Evolutionary conservation across 495 filamentous ascomycete genomes (phyloP).

Genomic region (Podospora fimiseda): DNA sequence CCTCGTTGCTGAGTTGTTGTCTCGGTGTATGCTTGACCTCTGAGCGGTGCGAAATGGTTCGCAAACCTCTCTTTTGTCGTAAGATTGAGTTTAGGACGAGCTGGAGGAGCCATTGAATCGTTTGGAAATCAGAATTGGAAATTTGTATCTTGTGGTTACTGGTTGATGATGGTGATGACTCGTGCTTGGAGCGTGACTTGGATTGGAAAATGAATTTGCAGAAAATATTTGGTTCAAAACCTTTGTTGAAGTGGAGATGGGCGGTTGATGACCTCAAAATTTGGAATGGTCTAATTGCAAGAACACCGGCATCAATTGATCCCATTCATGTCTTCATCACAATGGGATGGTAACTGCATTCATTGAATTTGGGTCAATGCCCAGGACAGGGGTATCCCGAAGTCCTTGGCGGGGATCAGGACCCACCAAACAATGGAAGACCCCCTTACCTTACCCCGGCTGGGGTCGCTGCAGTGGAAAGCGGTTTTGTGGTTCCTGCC

Average conservation of each 20-base stretch:
- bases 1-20: constrained; percentile 21
- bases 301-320: too few relatives aligned
- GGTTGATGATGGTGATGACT: too few relatives aligned
- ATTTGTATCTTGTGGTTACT: too few relatives aligned
- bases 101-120: constrained; percentile 45
- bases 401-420: background rate
- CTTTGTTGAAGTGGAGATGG: too few relatives aligned
- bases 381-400: background rate
- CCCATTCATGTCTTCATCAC: too few relatives aligned
- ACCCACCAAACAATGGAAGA: background rate
- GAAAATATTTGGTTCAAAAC: too few relatives aligned
- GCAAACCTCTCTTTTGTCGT: constrained; percentile 59
- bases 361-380: background rate
- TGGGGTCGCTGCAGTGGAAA: too few relatives aligned
- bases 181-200: too few relatives aligned
- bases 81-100: constrained; percentile 42
- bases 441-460: background rate
- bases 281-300: too few relatives aligned
- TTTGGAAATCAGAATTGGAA: background rate
- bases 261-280: too few relatives aligned
- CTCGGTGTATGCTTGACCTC: constrained; percentile 59
- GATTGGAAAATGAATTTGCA: too few relatives aligned
- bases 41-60: constrained; percentile 48
- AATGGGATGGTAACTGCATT: too few relatives aligned
- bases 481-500: background rate